phyloP scores from a whole-genome alignment of 2,329 filamentous ascomycete genomes.

The Fusarium nurragi region DNA sequence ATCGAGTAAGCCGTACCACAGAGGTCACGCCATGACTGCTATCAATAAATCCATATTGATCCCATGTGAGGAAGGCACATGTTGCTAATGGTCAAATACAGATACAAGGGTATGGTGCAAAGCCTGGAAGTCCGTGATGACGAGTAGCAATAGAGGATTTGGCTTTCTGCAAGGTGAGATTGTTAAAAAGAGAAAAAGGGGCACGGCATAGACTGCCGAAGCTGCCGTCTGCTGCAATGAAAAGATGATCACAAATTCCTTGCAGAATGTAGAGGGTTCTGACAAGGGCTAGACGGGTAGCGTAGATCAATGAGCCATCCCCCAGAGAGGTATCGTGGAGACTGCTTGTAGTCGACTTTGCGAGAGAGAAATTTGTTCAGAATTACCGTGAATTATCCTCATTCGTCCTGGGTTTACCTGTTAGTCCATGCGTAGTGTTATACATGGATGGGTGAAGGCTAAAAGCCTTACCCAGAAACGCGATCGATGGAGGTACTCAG shows the following conservation, averaged over 20 bases:
- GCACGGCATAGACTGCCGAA: not conserved
- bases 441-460: constrained; percentile 49
- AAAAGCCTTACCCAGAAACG: constrained; percentile 21
- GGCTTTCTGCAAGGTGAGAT: not conserved
- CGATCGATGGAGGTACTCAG: constrained; percentile 20
- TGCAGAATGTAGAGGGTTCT: no score
- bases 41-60: not conserved
- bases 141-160: not conserved
- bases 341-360: no score
- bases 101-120: not conserved
- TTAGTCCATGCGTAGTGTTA: not conserved
- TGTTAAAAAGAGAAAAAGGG: not conserved
- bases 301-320: constrained; percentile 21
- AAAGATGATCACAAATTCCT: no score
- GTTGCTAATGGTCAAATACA: not conserved
- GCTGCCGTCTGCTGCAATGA: not conserved
- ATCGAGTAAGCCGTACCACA: constrained; percentile 1
- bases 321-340: not conserved
- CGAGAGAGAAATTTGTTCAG: no score
- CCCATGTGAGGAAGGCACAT: not conserved
- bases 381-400: no score
- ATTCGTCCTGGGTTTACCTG: no score
- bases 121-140: not conserved
- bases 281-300: constrained; percentile 7
- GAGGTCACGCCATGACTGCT: not conserved